Base-by-base conservation (phyloP, 176 grass and related monocot species). In the Phyllostachys edulis region DNA sequence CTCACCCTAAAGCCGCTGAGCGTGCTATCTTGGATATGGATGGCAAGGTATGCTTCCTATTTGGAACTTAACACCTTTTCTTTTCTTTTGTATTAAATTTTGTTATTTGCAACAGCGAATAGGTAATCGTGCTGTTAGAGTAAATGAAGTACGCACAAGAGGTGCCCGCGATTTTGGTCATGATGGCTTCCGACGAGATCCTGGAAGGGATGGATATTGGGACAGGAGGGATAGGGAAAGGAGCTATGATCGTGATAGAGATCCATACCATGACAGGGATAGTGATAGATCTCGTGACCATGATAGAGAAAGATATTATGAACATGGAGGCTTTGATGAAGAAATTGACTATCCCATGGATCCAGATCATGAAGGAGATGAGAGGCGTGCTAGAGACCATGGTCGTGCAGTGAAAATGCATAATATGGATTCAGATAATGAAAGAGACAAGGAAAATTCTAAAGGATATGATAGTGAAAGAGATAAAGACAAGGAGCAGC, bases 131-230 rank as follows among this genome's bases (percentile, higher is more conserved):
- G 42, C 88, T 84, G 88, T 95, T 71, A 85, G 93, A 88, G 93
- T 95, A 41, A 95, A 92, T 90, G 93, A 95, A 90, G 90, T 95
- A 36, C 90, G 80, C 16, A 92, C 93, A 82, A 92, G 93, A 88
- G 93, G 90, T 66, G 72, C 70, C 34, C 86, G 88, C 71, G 84
- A 88, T 81, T 95, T 95, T 52, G 83, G 75, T 20, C 88, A 85
- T 29, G 93, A 95, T 81, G 87, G 78, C 80, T 92, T 95, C 37
- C 79, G 85, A 76, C 81, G 92, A 18, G 90, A 94, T 78, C 83
- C 89, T 71, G 88, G 78, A 78, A 94, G 88, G 80, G 89, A 88
- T 70, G 70, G 69, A 61, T 89, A 95, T 54, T 95, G 85, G 88
- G 88, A 90, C 47, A 81, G 90, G 64, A 92, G 90, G 86, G 90